Percentiles rank a stretch among this genome's conserved stretches.
Evolutionary conservation across 2,329 filamentous ascomycete genomes (phyloP).

Genomic region (Ceratocystis diversiconidia): DNA sequence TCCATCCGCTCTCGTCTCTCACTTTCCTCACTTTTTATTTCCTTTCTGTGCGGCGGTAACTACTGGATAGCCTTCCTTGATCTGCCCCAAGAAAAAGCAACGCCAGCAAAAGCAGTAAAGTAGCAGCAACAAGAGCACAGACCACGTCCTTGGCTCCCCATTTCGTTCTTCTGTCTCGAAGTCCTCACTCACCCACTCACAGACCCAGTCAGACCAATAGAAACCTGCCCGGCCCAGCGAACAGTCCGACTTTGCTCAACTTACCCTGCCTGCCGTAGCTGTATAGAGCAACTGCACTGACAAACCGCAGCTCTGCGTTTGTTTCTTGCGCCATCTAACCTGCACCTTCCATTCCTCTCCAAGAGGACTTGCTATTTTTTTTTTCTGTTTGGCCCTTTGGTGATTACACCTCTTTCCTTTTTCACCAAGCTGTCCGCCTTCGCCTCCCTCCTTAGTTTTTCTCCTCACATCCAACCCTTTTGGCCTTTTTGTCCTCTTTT

Average conservation of each 20-base stretch:
- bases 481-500: not conserved
- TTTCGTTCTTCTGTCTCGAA: not conserved
- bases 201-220: conserved; percentile 1
- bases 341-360: conserved; percentile 1
- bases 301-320: not conserved
- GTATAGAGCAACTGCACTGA: not conserved
- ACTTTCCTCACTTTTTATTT: not conserved
- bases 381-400: not conserved
- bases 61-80: not conserved
- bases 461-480: not conserved
- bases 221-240: not conserved
- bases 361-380: not conserved
- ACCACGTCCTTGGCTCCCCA: not conserved
- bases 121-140: not conserved
- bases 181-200: not conserved
- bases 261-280: not conserved
- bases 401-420: conserved; percentile 3
- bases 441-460: not conserved
- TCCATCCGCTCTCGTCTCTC: conserved; percentile 9
- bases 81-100: not conserved
- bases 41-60: not conserved
- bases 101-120: not conserved
- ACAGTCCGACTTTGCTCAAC: not conserved
- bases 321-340: not conserved
- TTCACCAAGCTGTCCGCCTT: not conserved